phyloP scores from a whole-genome alignment of 768 basidiomycete species.

The Trametes elegans region DNA sequence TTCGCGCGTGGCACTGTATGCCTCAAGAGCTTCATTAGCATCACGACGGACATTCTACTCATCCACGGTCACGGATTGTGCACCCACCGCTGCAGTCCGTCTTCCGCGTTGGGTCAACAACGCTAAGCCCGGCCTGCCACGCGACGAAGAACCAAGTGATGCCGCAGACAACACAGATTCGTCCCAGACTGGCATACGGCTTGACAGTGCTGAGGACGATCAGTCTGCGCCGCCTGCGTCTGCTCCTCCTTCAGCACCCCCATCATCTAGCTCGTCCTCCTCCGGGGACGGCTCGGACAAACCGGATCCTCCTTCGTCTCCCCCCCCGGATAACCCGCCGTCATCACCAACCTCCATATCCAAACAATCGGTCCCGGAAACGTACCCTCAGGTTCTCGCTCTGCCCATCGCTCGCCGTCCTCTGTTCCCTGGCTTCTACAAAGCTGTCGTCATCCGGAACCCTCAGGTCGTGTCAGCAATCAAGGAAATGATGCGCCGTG shows the following conservation, averaged over 20 bases:
- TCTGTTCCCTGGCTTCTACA: conserved; percentile 97
- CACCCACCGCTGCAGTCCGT: conserved; percentile 21
- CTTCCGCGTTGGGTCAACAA: conserved; percentile 36
- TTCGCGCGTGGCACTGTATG: not conserved
- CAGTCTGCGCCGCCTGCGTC: conserved; percentile 30
- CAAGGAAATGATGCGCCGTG: conserved; percentile 94
- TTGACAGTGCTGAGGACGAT: conserved; percentile 27
- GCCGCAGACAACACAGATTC: conserved; percentile 7
- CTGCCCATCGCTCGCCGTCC: conserved; percentile 94
- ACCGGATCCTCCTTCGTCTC: conserved; percentile 39
- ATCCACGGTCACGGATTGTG: conserved; percentile 26
- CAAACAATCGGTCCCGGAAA: conserved; percentile 84
- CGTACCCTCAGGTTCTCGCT: conserved; percentile 92
- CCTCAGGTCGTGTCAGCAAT: conserved; percentile 90
- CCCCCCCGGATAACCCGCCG: conserved; percentile 37
- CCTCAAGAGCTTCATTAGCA: not conserved
- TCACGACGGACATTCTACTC: conserved; percentile 27
- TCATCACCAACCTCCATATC: conserved; percentile 58
- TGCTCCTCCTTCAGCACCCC: conserved; percentile 33
- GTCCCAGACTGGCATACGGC: conserved; percentile 14
- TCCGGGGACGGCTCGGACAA: conserved; percentile 38
- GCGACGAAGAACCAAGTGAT: conserved; percentile 13
- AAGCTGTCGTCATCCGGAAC: conserved; percentile 92
- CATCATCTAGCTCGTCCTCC: conserved; percentile 43
- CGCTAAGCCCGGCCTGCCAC: conserved; percentile 15